Base-by-base conservation (phyloP, 768 basidiomycete genomes). In the Lyophyllum semitale region DNA sequence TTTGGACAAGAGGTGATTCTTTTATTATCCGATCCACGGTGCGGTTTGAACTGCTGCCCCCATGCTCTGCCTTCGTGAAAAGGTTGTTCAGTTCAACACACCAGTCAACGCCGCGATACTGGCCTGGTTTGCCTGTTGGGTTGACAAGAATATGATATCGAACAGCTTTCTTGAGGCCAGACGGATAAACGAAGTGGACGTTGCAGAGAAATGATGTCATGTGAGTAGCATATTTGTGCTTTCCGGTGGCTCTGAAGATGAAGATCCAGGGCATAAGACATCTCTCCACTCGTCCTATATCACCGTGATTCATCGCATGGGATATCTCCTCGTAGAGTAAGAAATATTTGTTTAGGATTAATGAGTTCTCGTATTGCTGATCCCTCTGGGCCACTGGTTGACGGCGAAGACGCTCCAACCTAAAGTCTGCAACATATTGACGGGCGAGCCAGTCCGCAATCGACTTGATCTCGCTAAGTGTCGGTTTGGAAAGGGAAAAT, bases 301-400 rank as follows among this genome's bases (percentile, higher is more conserved):
- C 70, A 1, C 71, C 66, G 0, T 12, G 5, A 23, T 71, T 74
- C 66, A 73, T 72, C 2, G 63, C 57, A 43, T 70, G 59, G 0
- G 62, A 54, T 1, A 76, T 26, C 26, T 77, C 75, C 22, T 72
- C 68, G 44, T 78, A 78, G 0, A 77, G 61, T 4, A 74, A 38
- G 1, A 69, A 55, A 32, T 72, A 71, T 22, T 68, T 58, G 18
- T 76, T 64, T 4, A 60, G 27, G 0, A 73, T 51, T 23, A 70
- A 26, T 1, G 52, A 50, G 42, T 77, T 76, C 51, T 72, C 69
- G 7, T 54, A 56, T 12, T 67, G 62, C 23, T 66, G 15, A 49
- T 75, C 73, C 4, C 68, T 8, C 6, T 44, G 15, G 7, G 54
- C 32, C 8, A n/a, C 40, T 20, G 20, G 43, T 11, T 44, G 43